Evolutionary conservation across 2,329 filamentous ascomycete species (phyloP).

Genomic region (Aureobasidium sp.): DNA sequence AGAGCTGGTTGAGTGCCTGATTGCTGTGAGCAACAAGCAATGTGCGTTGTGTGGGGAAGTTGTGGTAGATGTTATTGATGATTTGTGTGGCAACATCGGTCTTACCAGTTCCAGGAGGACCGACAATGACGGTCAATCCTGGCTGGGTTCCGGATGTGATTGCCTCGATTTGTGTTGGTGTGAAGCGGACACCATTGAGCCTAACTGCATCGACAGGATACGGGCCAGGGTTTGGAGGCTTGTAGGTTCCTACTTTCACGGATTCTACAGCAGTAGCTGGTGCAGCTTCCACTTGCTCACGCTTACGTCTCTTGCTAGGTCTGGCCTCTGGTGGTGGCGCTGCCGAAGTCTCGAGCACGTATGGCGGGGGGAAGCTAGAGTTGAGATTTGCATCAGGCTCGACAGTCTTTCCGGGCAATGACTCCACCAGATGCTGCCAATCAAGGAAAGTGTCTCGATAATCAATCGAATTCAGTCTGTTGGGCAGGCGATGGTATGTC

Average conservation of each 20-base stretch:
- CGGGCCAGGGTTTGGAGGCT: slow-evolving; percentile 78
- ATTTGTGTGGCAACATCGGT: slow-evolving; percentile 99
- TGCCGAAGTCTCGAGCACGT: slow-evolving; percentile 62
- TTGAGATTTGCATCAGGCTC: slow-evolving; percentile 67
- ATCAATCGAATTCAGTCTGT: slow-evolving; percentile 71
- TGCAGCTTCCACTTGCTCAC: slow-evolving; percentile 63
- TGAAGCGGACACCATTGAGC: slow-evolving; percentile 79
- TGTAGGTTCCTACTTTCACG: slow-evolving; percentile 82
- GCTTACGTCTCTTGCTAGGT: slow-evolving; percentile 78
- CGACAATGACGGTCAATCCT: slow-evolving; percentile 86
- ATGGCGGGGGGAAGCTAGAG: slow-evolving; percentile 77
- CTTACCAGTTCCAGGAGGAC: slow-evolving; percentile 93
- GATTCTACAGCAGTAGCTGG: slow-evolving; percentile 54
- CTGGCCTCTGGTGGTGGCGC: slow-evolving; percentile 41
- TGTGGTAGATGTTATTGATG: slow-evolving; percentile 98
- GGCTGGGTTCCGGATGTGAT: slow-evolving; percentile 92
- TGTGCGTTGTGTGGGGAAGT: slow-evolving; percentile 88
- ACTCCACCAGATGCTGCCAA: slow-evolving; percentile 89
- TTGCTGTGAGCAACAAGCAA: slow-evolving; percentile 94
- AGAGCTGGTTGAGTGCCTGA: slow-evolving; percentile 93
- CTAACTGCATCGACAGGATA: slow-evolving; percentile 81
- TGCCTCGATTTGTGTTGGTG: slow-evolving; percentile 82
- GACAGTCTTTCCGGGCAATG: slow-evolving; percentile 77
- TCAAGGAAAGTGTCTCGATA: slow-evolving; percentile 92
- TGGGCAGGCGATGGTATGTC: slow-evolving; percentile 74